Base-by-base conservation (phyloP, 176 grass and related monocot species). In the Neostapfia colusana region DNA sequence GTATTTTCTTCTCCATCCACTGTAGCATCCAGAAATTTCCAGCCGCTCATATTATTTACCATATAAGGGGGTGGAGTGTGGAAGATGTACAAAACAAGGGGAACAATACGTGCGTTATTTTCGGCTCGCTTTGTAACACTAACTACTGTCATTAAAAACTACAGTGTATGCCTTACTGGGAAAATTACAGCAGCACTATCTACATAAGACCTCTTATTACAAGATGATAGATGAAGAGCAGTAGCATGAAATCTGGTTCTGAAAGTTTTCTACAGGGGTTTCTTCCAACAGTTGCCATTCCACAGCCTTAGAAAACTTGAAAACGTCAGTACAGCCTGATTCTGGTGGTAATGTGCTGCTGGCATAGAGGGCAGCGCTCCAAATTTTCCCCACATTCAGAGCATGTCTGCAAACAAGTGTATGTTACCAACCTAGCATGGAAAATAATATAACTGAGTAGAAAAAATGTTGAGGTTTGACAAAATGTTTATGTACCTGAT, bases 361-460 rank as follows among this genome's bases (percentile, higher is more conserved):
- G 95, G 72, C 95, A 98, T 40, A 94, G 70, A 70, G 95, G 95
- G 59, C 95, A 98, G 50, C 85, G 87, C 60, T 90, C 79, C 78
- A 98, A 82, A 57, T 28, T 65, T 67, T 62, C 59, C 20, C 95
- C 95, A 3, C 95, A 98, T 21, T 92, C 91, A 15, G 80, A 78
- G 79, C 95, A 98, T 71, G 95, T 98, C 95, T 98, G 86, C 46
- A 79, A 79, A 71, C 14, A 73, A 24, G 62, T 82, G 42, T 76
- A 66, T 28, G 36, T 80, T 63, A 79, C 31, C 34, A 27, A 4
- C n/a, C 5, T 40, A 78, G 13, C 9, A 63, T 69, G 35, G 35
- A 79, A 24, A 67, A 76, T 55, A 43, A 37, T 31, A 31, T 11
- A 67, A 60, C 1, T 37, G 49, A 54, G 41, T 31, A 68, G 27